phyloP scores from a whole-genome alignment of 805 yeast genomes.

The Ogataea sp. region DNA sequence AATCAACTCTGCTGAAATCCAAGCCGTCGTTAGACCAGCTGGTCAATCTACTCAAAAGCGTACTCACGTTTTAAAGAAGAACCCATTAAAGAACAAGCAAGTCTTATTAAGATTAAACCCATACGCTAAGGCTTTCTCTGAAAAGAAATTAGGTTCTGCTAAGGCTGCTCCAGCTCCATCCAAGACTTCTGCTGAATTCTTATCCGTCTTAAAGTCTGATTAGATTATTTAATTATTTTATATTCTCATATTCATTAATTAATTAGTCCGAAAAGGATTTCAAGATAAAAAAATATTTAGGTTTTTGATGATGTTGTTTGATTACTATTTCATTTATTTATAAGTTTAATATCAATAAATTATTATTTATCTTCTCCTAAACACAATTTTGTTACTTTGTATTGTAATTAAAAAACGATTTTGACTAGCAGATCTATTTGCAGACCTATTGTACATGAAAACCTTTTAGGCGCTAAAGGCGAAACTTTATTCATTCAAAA shows the following conservation, averaged over 20 bases:
- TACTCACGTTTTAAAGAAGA: constrained; percentile 94
- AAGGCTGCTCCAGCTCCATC: constrained; percentile 60
- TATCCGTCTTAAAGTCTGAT: constrained; percentile 57
- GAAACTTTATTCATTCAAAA: no score
- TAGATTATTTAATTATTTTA: constrained; percentile 17
- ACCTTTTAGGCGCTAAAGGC: no score
- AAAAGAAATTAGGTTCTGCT: constrained; percentile 80
- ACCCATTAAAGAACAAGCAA: constrained; percentile 99
- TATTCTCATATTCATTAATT: no score
- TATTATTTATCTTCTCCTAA: no score
- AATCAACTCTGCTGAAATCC: constrained; percentile 99
- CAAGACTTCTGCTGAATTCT: constrained; percentile 69
- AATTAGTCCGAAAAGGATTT: no score
- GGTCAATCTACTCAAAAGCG: constrained; percentile 92
- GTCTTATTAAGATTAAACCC: constrained; percentile 98
- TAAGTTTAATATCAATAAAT: no score
- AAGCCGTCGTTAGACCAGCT: constrained; percentile 94
- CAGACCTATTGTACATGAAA: no score
- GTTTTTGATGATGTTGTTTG: not conserved
- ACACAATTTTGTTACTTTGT: no score
- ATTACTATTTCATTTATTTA: no score
- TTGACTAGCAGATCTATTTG: no score
- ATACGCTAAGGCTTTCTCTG: constrained; percentile 95
- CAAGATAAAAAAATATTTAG: not conserved
- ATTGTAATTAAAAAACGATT: no score